A percentile compares a stretch with the other conserved stretches of the same genome.
Conservation (phyloP, 371 early-diverging fungal species). For the Syncephalastrum monosporum region DNA sequence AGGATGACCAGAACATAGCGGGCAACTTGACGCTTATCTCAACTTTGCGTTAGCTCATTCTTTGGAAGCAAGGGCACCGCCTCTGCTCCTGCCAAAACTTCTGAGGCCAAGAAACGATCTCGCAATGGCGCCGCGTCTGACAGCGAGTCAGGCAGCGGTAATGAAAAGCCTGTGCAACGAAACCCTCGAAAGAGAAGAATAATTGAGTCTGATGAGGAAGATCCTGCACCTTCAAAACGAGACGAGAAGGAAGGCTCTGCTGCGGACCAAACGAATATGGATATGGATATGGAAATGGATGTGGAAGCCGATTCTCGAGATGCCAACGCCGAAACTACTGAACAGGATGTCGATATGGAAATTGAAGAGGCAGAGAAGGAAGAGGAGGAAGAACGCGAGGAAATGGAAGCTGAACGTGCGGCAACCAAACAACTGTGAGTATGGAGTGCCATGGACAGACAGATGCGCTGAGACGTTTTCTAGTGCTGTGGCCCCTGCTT, state of each 20-base stretch:
- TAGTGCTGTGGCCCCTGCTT: constrained; percentile 25
- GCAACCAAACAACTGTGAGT: constrained; percentile 40
- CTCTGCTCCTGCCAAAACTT: no score
- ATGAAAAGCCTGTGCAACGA: background rate
- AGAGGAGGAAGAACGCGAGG: constrained; percentile 25
- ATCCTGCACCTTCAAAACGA: background rate
- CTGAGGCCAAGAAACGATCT: no score
- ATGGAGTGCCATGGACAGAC: background rate
- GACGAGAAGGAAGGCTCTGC: background rate
- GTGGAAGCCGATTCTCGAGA: background rate
- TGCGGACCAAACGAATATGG: background rate
- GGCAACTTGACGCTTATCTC: no score
- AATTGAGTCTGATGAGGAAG: no score
- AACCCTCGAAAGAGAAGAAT: no score
- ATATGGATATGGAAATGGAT: background rate
- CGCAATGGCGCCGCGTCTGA: background rate
- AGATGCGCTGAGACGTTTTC: background rate
- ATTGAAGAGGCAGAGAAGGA: constrained; percentile 22
- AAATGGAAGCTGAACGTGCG: constrained; percentile 30
- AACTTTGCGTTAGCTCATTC: no score
- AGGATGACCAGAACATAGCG: no score
- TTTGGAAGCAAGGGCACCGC: no score
- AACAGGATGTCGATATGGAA: constrained; percentile 13
- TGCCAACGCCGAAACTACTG: background rate
- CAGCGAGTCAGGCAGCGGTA: background rate